A percentile compares a stretch with the other conserved stretches of the same genome.
Conservation (phyloP, 768 basidiomycete species). For the Calocera viscosa region DNA sequence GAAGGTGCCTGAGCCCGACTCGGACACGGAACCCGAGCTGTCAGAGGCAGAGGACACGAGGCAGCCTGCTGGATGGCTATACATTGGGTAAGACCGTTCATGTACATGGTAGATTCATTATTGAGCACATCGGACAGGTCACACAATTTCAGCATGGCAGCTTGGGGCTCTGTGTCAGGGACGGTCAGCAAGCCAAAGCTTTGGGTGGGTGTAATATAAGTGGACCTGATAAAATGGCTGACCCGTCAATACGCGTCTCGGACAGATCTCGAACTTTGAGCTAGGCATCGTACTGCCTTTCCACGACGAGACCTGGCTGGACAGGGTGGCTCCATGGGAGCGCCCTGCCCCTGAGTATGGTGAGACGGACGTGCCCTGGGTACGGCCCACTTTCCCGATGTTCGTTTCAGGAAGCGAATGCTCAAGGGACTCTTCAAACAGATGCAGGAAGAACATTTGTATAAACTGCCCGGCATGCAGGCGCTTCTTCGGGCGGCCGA, state of each 20-base stretch:
- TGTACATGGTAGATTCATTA: no score
- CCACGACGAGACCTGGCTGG: not conserved
- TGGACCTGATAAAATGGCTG: not conserved
- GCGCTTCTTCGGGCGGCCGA: not conserved
- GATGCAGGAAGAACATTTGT: constrained; percentile 3
- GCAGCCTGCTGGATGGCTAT: not conserved
- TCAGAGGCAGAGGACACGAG: not conserved
- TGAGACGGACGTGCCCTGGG: not conserved
- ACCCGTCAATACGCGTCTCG: not conserved
- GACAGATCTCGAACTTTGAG: constrained; percentile 9
- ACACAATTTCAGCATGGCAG: constrained; percentile 4
- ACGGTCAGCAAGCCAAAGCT: not conserved
- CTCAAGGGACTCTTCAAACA: not conserved
- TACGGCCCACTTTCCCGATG: not conserved
- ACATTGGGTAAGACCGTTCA: not conserved
- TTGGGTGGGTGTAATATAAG: not conserved
- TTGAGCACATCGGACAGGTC: not conserved
- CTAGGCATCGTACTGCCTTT: not conserved
- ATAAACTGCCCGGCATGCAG: not conserved
- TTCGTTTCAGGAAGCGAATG: not conserved
- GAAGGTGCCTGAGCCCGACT: constrained; percentile 3
- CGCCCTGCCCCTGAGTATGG: not conserved
- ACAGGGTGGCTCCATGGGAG: not conserved
- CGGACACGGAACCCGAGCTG: constrained; percentile 4
- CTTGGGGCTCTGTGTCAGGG: not conserved